Evolutionary conservation across 2,329 filamentous ascomycete species (phyloP), one percentile per base, ranked within the genome.

Genomic region (Rhytidhysteron rufulum): DNA sequence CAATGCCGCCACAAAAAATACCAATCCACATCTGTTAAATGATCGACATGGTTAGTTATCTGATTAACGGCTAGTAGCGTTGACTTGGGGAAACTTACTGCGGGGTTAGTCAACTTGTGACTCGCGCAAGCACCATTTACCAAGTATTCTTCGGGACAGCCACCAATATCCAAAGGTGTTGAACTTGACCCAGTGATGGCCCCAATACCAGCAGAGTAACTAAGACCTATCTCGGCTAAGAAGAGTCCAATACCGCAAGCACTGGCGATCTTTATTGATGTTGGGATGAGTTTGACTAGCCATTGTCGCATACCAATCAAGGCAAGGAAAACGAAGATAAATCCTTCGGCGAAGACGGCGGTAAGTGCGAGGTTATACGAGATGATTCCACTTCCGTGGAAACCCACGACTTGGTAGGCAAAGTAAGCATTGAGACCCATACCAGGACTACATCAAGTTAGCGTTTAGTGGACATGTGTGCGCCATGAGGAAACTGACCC

Each of bases 211-310:
- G 88, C 84, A 53, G 78, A 82, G 60, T 89, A 88, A 2, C 86
- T 89, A 38, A 88, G 71, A 9, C 84, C 84, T 46, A 88, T 85
- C 37, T 86, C 68, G 15, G 84, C 82, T 40, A 93, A 74, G 62
- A 91, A 94, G 1, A 95, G 71, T 9, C 88, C 88, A 48, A 95
- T 94, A 49, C 88, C 88, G 44, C 87, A 87, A 42, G 86, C 86
- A 11, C 85, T 89, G 9, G 88, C 88, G 43, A 94, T 80, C 67
- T 94, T 95, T 64, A 95, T 86, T 32, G 85, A 89, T 18, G 80
- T 78, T 1, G 88, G 88, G 40, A 94, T 88, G 34, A 85, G 78
- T 44, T 87, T 81, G 15, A 88, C 88, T 19, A 95, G 79, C 88
- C 88, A 94, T 62, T 94, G 88, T 11, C 88, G 83, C 69, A 95